Evolutionary conservation across 495 filamentous ascomycete species (phyloP).

Genomic region (Cetradonia linearis): DNA sequence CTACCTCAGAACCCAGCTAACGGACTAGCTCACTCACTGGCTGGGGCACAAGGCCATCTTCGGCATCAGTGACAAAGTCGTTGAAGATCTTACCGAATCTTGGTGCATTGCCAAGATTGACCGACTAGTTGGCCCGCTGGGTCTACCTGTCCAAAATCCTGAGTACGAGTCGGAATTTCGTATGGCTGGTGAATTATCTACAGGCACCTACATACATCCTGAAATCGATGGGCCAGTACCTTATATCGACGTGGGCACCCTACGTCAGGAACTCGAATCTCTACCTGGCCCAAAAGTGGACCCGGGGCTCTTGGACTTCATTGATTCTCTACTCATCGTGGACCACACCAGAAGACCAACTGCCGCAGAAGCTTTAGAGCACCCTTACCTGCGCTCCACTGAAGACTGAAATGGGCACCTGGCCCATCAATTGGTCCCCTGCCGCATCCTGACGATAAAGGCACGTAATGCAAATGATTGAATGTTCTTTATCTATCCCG

Average conservation of each 20-base stretch:
- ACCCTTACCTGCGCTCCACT: constrained; percentile 19
- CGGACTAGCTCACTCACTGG: constrained; percentile 12
- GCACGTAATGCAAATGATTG: neutral
- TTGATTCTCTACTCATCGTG: constrained; percentile 22
- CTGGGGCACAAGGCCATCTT: constrained; percentile 17
- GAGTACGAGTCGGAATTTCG: constrained; percentile 22
- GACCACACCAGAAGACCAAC: constrained; percentile 25
- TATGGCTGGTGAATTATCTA: constrained; percentile 20
- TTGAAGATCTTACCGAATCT: constrained; percentile 23
- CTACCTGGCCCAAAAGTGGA: constrained; percentile 19
- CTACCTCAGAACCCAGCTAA: constrained; percentile 12
- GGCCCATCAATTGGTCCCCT: constrained; percentile 10
- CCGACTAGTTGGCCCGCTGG: constrained; percentile 23
- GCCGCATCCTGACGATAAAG: neutral
- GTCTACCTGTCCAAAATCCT: constrained; percentile 18
- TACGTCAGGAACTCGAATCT: constrained; percentile 24
- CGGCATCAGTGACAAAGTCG: constrained; percentile 22
- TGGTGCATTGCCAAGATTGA: constrained; percentile 27
- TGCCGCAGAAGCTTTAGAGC: constrained; percentile 24
- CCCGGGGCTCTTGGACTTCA: constrained; percentile 20
- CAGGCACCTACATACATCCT: constrained; percentile 13
- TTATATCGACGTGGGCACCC: constrained; percentile 21
- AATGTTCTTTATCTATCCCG: constrained; percentile 7
- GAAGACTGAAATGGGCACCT: constrained; percentile 1
- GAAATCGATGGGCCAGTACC: constrained; percentile 15